Percentiles rank a stretch among this genome's conserved stretches.
phyloP scores from a whole-genome alignment of 768 basidiomycete genomes.

The Exsudoporus frostii region DNA sequence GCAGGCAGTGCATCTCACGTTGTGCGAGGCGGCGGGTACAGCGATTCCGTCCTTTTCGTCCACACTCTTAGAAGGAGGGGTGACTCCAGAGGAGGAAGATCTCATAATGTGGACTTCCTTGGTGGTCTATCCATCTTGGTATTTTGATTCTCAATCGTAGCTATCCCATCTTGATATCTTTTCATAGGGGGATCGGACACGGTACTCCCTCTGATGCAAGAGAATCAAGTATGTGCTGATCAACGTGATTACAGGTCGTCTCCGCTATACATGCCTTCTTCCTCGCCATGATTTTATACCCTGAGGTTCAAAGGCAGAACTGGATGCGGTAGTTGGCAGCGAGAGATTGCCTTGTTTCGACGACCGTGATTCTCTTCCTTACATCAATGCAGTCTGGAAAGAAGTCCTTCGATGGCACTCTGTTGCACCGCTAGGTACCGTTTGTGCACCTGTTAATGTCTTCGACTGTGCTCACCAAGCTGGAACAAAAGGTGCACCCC shows the following conservation, averaged over 20 bases:
- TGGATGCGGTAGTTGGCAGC: conserved; percentile 22
- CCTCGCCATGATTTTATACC: conserved; percentile 24
- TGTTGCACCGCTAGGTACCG: conserved; percentile 12
- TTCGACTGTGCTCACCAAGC: background rate
- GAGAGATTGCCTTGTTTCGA: conserved; percentile 19
- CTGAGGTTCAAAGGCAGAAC: conserved; percentile 25
- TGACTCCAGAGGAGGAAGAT: conserved; percentile 17
- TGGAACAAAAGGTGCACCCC: conserved; percentile 3
- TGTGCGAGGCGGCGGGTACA: conserved; percentile 13
- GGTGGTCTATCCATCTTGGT: conserved; percentile 11
- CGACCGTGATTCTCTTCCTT: conserved; percentile 25
- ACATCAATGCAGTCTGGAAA: conserved; percentile 23
- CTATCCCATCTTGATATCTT: background rate
- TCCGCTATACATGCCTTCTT: conserved; percentile 21
- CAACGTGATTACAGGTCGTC: background rate
- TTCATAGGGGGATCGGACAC: conserved; percentile 45
- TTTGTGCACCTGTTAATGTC: conserved; percentile 22
- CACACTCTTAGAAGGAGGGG: conserved; percentile 8
- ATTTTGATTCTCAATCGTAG: no score
- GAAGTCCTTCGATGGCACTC: conserved; percentile 27
- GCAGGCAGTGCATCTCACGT: background rate
- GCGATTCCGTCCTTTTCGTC: conserved; percentile 21
- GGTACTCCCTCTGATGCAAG: conserved; percentile 32
- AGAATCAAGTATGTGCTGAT: conserved; percentile 27
- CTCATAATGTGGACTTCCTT: conserved; percentile 19